Percentiles rank a stretch among this genome's conserved stretches.
Conservation (phyloP, 78 protist genomes). For the Polysphondylium violaceum region DNA sequence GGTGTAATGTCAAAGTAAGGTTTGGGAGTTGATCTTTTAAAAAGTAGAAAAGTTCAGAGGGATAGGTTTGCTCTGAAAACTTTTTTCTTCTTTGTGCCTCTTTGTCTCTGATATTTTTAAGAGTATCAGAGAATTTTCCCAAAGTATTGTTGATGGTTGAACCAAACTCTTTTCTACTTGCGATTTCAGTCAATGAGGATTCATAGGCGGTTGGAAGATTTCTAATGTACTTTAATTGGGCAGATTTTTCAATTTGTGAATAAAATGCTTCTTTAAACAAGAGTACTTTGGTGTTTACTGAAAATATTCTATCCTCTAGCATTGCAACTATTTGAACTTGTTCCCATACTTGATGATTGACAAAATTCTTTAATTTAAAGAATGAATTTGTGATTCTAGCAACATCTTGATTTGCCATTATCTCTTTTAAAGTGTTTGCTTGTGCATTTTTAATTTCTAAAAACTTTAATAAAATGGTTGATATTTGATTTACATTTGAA, state of each 20-base stretch:
- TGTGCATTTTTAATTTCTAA: constrained; percentile 32
- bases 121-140: constrained; percentile 21
- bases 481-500: constrained; percentile 25
- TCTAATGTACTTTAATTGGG: constrained; percentile 45
- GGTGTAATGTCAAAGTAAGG: constrained; percentile 14
- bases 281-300: not conserved
- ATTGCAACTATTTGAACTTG: not conserved
- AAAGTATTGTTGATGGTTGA: not conserved
- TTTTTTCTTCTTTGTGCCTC: constrained; percentile 45
- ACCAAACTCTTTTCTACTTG: constrained; percentile 51
- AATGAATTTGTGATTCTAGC: not conserved
- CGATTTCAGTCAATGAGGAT: constrained; percentile 38
- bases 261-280: not conserved
- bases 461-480: constrained; percentile 32
- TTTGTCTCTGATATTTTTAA: constrained; percentile 32
- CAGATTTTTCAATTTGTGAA: constrained; percentile 1
- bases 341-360: not conserved
- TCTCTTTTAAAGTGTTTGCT: constrained; percentile 11
- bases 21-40: constrained; percentile 47
- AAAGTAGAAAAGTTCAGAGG: constrained; percentile 12
- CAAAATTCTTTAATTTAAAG: not conserved
- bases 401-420: not conserved
- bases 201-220: constrained; percentile 46
- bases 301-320: not conserved
- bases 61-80: constrained; percentile 26